Evolutionary conservation across 2,329 filamentous ascomycete genomes (phyloP).

Genomic region (Aspergillus quadrilineatus): DNA sequence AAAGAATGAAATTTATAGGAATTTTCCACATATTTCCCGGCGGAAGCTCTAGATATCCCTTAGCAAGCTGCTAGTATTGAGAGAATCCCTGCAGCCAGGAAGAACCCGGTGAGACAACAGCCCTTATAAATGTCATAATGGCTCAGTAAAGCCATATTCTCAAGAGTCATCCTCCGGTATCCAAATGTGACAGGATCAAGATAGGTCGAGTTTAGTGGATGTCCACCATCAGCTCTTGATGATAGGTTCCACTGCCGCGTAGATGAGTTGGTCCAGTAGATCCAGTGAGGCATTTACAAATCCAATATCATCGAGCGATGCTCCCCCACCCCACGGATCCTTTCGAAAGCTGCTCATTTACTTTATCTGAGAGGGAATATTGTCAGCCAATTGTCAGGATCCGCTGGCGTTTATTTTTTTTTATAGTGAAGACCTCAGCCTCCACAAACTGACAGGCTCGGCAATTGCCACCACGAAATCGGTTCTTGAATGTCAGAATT

Average conservation of each 20-base stretch:
- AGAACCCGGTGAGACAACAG: too few species aligned
- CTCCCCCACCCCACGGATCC: conserved; percentile 14
- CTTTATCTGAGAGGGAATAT: conserved; percentile 16
- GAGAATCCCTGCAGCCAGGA: too few species aligned
- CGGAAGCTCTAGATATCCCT: not conserved
- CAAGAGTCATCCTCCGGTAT: too few species aligned
- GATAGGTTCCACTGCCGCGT: not conserved
- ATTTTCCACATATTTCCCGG: conserved; percentile 25
- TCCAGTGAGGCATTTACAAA: conserved; percentile 15
- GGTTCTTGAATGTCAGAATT: not conserved
- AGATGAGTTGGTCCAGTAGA: not conserved
- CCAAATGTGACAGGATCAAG: too few species aligned
- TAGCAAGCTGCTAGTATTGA: not conserved
- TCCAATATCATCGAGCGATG: conserved; percentile 12
- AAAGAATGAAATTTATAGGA: conserved; percentile 28
- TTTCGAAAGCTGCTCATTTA: not conserved
- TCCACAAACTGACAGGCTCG: not conserved
- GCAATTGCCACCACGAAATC: not conserved
- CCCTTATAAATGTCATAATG: too few species aligned
- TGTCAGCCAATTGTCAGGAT: conserved; percentile 6
- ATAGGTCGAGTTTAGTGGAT: not conserved
- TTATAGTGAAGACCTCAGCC: not conserved
- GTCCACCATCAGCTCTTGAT: not conserved
- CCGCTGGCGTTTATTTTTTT: not conserved
- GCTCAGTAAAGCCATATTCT: not conserved